Evolutionary conservation across 2,329 filamentous ascomycete genomes (phyloP).

Genomic region (Pyrenophora teres): DNA sequence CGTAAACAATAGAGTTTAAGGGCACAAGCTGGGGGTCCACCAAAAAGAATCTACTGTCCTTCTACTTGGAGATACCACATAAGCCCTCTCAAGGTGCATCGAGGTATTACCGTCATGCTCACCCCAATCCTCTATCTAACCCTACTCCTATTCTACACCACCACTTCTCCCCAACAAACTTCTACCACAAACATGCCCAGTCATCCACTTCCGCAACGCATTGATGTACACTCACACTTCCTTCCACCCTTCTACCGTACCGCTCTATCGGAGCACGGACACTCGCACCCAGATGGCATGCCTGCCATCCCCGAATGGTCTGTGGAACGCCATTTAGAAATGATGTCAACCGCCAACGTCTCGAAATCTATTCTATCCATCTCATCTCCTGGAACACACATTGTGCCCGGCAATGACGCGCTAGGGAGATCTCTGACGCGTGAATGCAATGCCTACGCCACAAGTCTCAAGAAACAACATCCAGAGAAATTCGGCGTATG

Average conservation of each 20-base stretch:
- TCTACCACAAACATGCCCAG: slow-evolving; percentile 20
- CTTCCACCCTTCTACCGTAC: slow-evolving; percentile 51
- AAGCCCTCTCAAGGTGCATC: no score
- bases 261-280: slow-evolving; percentile 49
- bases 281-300: slow-evolving; percentile 57
- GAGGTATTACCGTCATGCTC: background rate
- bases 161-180: background rate
- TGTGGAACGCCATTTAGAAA: slow-evolving; percentile 51
- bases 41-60: background rate
- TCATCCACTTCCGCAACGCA: slow-evolving; percentile 34
- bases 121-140: background rate
- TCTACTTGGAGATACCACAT: no score
- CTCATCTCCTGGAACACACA: slow-evolving; percentile 58
- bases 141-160: background rate
- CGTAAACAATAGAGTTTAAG: background rate
- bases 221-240: slow-evolving; percentile 58
- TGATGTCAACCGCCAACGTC: slow-evolving; percentile 59
- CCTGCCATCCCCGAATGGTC: slow-evolving; percentile 55
- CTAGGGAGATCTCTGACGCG: slow-evolving; percentile 48
- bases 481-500: slow-evolving; percentile 58
- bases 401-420: slow-evolving; percentile 48
- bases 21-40: background rate
- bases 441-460: slow-evolving; percentile 50
- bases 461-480: slow-evolving; percentile 43
- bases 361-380: slow-evolving; percentile 60